These are phyloP conservation scores for Fagopyrum homotropicum DNA, from an alignment of 148 eudicot genomes.

Conservation along the genomic window DNA sequence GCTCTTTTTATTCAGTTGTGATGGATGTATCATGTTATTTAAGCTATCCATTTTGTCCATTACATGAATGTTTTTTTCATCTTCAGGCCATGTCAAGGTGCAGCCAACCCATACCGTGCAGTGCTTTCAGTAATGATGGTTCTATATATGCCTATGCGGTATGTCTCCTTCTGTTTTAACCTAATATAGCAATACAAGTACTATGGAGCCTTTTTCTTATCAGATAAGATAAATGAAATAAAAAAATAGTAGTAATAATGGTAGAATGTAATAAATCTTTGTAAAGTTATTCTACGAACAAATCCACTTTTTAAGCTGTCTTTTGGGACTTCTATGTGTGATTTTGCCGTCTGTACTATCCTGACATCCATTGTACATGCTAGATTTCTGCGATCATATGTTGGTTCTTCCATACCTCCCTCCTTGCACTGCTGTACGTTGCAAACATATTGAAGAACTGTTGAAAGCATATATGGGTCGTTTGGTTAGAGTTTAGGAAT, in stretches of 20 bases:
- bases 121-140: conserved; percentile 85
- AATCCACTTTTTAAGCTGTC: too few species aligned
- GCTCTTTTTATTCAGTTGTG: background rate
- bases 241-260: too few species aligned
- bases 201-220: background rate
- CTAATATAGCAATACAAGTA: background rate
- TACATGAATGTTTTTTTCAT: conserved; percentile 8
- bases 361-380: background rate
- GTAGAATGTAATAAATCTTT: too few species aligned
- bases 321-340: background rate
- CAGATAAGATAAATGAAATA: too few species aligned
- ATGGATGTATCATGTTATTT: background rate
- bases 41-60: background rate
- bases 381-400: background rate
- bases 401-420: background rate
- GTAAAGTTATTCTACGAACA: background rate
- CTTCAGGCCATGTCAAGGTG: conserved; percentile 79
- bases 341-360: background rate
- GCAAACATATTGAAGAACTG: background rate
- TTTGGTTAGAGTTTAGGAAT: too few species aligned
- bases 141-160: conserved; percentile 84
- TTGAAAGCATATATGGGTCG: too few species aligned
- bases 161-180: conserved; percentile 12
- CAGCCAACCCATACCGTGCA: conserved; percentile 79
- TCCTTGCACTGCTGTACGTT: background rate